Evolutionary conservation across 208 protist species (phyloP).

Genomic region (Wallacemonas sp.): DNA sequence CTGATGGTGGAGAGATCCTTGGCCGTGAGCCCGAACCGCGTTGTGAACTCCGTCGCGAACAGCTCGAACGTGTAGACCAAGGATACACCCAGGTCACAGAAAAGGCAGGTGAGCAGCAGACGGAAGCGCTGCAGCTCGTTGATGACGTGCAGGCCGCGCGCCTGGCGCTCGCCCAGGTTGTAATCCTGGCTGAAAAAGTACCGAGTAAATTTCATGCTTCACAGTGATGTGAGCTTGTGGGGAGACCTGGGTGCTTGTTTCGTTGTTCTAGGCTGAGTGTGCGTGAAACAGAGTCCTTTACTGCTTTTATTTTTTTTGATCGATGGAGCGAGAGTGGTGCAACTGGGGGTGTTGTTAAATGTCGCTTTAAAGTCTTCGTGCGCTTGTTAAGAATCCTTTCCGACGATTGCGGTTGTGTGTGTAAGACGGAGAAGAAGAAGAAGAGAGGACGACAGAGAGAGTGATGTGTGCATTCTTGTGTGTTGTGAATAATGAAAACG

Average conservation of each 20-base stretch:
- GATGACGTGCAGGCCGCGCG: conserved; percentile 35
- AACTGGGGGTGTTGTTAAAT: too few species aligned
- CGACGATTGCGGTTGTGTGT: too few species aligned
- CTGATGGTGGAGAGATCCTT: conserved; percentile 73
- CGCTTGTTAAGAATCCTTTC: too few species aligned
- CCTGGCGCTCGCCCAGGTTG: conserved; percentile 36
- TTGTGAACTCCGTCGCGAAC: conserved; percentile 51
- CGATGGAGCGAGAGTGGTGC: too few species aligned
- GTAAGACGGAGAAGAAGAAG: too few species aligned
- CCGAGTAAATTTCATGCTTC: conserved; percentile 16
- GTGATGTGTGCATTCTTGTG: too few species aligned
- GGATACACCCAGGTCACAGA: conserved; percentile 67
- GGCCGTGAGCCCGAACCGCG: conserved; percentile 42
- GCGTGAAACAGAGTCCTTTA: too few species aligned
- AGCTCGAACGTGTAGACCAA: conserved; percentile 70
- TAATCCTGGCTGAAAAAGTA: conserved; percentile 48
- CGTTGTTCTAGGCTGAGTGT: too few species aligned
- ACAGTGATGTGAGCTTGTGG: background rate
- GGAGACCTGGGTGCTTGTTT: background rate
- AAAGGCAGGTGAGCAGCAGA: conserved; percentile 42
- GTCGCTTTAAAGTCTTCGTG: too few species aligned
- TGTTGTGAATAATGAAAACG: too few species aligned
- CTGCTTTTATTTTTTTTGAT: too few species aligned
- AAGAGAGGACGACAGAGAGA: too few species aligned
- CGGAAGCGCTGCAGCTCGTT: conserved; percentile 70